These are phyloP conservation scores for Neoboletus subvelutipes DNA, from an alignment of 768 basidiomycete species.

Conservation along the genomic window DNA sequence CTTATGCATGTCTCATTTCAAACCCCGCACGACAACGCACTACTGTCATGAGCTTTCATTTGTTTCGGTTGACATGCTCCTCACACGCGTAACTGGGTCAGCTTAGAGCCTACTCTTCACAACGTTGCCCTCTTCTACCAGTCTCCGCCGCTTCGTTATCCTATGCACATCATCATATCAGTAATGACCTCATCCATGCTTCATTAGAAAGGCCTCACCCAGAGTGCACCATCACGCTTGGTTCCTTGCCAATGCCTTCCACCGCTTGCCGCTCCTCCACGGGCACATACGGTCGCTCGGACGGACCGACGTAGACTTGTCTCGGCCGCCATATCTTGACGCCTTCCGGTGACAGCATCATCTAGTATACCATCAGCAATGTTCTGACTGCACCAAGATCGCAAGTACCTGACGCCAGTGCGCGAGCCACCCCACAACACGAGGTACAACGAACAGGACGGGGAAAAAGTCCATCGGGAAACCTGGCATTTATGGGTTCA, in stretches of 20 bases:
- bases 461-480: slow-evolving; percentile 96
- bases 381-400: not conserved
- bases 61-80: not conserved
- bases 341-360: slow-evolving; percentile 87
- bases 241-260: slow-evolving; percentile 55
- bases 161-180: slow-evolving; percentile 14
- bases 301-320: slow-evolving; percentile 79
- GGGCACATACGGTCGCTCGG: slow-evolving; percentile 72
- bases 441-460: slow-evolving; percentile 87
- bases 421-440: slow-evolving; percentile 91
- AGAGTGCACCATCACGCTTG: slow-evolving; percentile 66
- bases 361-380: slow-evolving; percentile 42
- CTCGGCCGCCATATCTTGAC: slow-evolving; percentile 93
- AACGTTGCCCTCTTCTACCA: slow-evolving; percentile 26
- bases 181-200: not conserved
- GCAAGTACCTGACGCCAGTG: slow-evolving; percentile 79
- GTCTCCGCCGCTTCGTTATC: slow-evolving; percentile 33
- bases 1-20: slow-evolving; percentile 15
- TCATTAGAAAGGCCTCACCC: slow-evolving; percentile 52
- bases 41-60: not conserved
- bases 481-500: slow-evolving; percentile 41
- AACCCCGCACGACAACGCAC: slow-evolving; percentile 22
- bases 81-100: not conserved
- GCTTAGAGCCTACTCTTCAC: slow-evolving; percentile 30
- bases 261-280: slow-evolving; percentile 56